Evolutionary conservation across 1,284 basidiomycete genomes (phyloP).

Genomic region (Cutaneotrichosporon sp.): DNA sequence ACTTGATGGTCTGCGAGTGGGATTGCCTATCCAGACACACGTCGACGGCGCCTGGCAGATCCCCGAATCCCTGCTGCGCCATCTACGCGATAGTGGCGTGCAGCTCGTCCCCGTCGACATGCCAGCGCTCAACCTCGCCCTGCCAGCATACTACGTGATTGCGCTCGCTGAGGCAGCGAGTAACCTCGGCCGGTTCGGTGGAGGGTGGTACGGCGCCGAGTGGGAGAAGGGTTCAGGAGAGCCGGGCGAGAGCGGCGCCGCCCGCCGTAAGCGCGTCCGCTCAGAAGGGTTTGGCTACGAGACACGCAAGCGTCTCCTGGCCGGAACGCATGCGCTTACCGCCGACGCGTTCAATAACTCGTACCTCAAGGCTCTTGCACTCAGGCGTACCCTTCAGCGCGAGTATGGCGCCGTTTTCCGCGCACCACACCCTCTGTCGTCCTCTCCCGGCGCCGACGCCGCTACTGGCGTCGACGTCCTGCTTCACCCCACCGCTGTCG

Average conservation of each 20-base stretch:
- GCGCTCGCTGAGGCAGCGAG: conserved; percentile 92
- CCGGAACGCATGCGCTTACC: conserved; percentile 86
- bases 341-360: conserved; percentile 96
- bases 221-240: conserved; percentile 52
- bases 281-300: conserved; percentile 76
- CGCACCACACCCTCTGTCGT: conserved; percentile 41
- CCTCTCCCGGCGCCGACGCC: background rate
- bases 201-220: conserved; percentile 56
- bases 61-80: conserved; percentile 47
- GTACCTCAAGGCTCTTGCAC: conserved; percentile 81
- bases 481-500: conserved; percentile 76
- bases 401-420: conserved; percentile 73
- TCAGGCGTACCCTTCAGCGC: conserved; percentile 63
- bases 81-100: conserved; percentile 61
- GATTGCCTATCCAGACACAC: conserved; percentile 31
- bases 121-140: conserved; percentile 67
- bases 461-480: conserved; percentile 64
- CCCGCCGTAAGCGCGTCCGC: conserved; percentile 57
- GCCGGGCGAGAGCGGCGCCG: conserved; percentile 50
- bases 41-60: conserved; percentile 22
- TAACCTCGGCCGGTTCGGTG: conserved; percentile 86
- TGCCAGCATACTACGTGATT: conserved; percentile 92
- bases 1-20: conserved; percentile 31
- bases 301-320: conserved; percentile 78
- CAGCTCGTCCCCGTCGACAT: conserved; percentile 67